Percentiles rank a stretch among this genome's conserved stretches.
phyloP scores from a whole-genome alignment of 345 rosid genomes.

The Eucalyptus melliodora region DNA sequence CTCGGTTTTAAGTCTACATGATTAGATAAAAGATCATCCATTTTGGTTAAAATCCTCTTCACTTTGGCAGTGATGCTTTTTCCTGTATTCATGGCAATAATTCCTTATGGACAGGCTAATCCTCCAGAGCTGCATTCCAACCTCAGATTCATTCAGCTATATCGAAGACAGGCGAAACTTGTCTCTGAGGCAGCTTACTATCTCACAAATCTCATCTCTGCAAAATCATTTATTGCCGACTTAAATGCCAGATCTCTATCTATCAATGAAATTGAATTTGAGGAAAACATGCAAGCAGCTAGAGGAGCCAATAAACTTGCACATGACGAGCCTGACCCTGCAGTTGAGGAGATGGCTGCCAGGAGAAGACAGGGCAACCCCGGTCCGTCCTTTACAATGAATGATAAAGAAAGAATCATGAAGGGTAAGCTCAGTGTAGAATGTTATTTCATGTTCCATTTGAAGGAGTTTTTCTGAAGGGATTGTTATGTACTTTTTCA shows the following conservation, averaged over 20 bases:
- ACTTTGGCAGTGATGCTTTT: neutral
- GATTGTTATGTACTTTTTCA: neutral
- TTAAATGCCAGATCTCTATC: slow-evolving; percentile 46
- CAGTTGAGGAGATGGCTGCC: neutral
- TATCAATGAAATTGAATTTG: slow-evolving; percentile 41
- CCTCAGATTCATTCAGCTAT: slow-evolving; percentile 43
- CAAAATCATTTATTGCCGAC: slow-evolving; percentile 36
- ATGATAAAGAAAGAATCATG: neutral
- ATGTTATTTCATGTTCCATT: neutral
- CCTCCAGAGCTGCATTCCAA: slow-evolving; percentile 53
- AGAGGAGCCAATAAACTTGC: slow-evolving; percentile 12
- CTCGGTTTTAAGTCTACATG: neutral
- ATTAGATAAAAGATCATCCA: neutral
- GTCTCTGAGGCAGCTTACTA: slow-evolving; percentile 48
- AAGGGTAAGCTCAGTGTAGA: slow-evolving; percentile 6
- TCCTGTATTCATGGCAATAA: neutral
- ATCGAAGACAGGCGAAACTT: slow-evolving; percentile 34
- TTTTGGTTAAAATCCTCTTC: neutral
- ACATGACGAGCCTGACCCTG: neutral
- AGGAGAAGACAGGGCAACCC: neutral
- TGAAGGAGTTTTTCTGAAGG: neutral
- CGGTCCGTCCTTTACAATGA: slow-evolving; percentile 1
- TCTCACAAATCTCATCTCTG: slow-evolving; percentile 39
- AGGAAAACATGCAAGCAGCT: slow-evolving; percentile 47
- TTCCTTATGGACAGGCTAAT: slow-evolving; percentile 35